Percentiles rank a stretch among this genome's conserved stretches.
Conservation (phyloP, 2,329 filamentous ascomycete species). For the Orbilia brochopaga region DNA sequence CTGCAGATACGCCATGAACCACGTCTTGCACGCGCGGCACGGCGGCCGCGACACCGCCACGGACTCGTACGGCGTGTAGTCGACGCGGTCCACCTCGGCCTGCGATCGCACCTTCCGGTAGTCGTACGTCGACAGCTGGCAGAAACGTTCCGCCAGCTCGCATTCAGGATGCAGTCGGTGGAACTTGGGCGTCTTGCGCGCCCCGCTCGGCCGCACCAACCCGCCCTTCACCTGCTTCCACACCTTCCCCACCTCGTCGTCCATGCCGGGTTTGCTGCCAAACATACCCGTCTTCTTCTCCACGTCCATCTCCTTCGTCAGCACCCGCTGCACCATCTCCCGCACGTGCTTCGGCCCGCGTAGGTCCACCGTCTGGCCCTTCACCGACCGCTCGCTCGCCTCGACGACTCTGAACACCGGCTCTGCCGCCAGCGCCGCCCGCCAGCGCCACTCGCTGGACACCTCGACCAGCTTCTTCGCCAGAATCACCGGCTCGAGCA, state of each 20-base stretch:
- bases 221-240: constrained; percentile 26
- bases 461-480: constrained; percentile 27
- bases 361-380: constrained; percentile 11
- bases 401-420: constrained; percentile 22
- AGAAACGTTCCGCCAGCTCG: constrained; percentile 32
- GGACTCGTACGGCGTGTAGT: constrained; percentile 22
- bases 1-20: constrained; percentile 35
- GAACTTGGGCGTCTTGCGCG: constrained; percentile 3
- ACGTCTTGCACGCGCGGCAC: constrained; percentile 28
- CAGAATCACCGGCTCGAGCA: constrained; percentile 32
- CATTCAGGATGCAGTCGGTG: constrained; percentile 28
- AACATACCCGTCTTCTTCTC: background rate
- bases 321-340: constrained; percentile 26
- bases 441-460: constrained; percentile 29
- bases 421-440: constrained; percentile 14
- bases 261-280: background rate
- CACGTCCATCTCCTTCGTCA: constrained; percentile 17
- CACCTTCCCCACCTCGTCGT: constrained; percentile 20
- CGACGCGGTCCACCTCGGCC: constrained; percentile 19
- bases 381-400: constrained; percentile 10
- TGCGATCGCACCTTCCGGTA: constrained; percentile 20
- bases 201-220: background rate
- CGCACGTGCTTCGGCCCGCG: constrained; percentile 17
- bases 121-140: constrained; percentile 23
- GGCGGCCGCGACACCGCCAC: constrained; percentile 26